These are phyloP conservation scores for Aspergillus pseudonomiae DNA, from an alignment of 2,329 filamentous ascomycete species.

Conservation along the genomic window DNA sequence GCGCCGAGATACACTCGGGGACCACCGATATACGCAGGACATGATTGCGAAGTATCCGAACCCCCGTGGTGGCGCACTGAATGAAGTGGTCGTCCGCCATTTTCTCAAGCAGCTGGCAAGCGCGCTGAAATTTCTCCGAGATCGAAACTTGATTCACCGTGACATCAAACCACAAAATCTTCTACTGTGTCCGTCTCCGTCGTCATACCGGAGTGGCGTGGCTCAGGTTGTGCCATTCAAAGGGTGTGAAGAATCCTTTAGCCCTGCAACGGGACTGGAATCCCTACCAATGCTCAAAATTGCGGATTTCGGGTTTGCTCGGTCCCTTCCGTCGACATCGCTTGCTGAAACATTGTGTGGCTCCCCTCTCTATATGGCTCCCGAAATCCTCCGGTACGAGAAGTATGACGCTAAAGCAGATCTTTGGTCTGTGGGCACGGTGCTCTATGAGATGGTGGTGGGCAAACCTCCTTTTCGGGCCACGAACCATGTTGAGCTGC, in stretches of 20 bases:
- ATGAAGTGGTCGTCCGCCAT: constrained; percentile 95
- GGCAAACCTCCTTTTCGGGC: constrained; percentile 90
- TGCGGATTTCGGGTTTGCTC: constrained; percentile 97
- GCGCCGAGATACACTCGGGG: constrained; percentile 79
- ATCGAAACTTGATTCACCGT: constrained; percentile 87
- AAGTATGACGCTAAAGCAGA: constrained; percentile 97
- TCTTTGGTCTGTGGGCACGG: constrained; percentile 95
- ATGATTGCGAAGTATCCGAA: constrained; percentile 95
- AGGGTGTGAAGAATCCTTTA: constrained; percentile 77
- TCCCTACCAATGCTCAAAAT: constrained; percentile 96
- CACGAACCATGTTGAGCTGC: constrained; percentile 88
- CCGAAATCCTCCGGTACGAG: constrained; percentile 94
- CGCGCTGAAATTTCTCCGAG: constrained; percentile 83
- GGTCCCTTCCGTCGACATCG: constrained; percentile 85
- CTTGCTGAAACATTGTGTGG: constrained; percentile 95
- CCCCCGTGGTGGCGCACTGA: constrained; percentile 77
- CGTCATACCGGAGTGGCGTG: constrained; percentile 66
- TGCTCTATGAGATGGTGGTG: constrained; percentile 92
- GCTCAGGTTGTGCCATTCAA: constrained; percentile 71
- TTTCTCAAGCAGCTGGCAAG: constrained; percentile 94
- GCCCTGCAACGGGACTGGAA: constrained; percentile 76
- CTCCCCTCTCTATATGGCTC: constrained; percentile 97
- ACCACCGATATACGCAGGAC: constrained; percentile 79
- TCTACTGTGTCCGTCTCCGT: constrained; percentile 78
- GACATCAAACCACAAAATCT: constrained; percentile 98